Evolutionary conservation across 2,329 filamentous ascomycete genomes (phyloP).

Genomic region (Pseudocercospora musae): DNA sequence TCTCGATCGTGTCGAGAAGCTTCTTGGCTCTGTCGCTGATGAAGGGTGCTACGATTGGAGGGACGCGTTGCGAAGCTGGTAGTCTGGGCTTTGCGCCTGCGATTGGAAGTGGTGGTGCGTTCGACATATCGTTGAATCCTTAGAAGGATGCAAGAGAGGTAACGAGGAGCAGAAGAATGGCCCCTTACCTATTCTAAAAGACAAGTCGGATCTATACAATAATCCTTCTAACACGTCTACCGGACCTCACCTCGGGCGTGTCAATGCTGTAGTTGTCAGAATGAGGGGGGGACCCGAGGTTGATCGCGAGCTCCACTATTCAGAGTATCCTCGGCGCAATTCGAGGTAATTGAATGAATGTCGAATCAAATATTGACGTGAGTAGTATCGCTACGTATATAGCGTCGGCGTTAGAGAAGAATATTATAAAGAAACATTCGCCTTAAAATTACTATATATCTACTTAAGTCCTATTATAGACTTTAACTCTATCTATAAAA

Average conservation of each 20-base stretch:
- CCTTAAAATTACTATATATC: background rate
- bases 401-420: too few species aligned
- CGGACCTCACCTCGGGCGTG: background rate
- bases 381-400: background rate
- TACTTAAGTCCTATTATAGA: constrained; percentile 18
- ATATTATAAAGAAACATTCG: background rate
- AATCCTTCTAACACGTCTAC: background rate
- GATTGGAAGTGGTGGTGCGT: constrained; percentile 19
- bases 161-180: background rate
- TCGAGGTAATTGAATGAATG: background rate
- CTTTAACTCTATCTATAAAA: constrained; percentile 23
- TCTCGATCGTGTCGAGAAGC: constrained; percentile 78
- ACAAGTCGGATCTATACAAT: background rate
- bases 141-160: background rate
- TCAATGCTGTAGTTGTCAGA: background rate
- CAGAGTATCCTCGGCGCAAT: background rate
- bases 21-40: constrained; percentile 83
- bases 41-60: constrained; percentile 57
- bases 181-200: background rate
- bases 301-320: background rate
- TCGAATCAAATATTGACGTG: background rate
- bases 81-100: constrained; percentile 21
- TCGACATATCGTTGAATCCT: constrained; percentile 9
- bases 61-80: constrained; percentile 55
- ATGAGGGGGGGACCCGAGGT: background rate